phyloP scores from a whole-genome alignment of 768 basidiomycete genomes.

The Pleurotus eryngii region DNA sequence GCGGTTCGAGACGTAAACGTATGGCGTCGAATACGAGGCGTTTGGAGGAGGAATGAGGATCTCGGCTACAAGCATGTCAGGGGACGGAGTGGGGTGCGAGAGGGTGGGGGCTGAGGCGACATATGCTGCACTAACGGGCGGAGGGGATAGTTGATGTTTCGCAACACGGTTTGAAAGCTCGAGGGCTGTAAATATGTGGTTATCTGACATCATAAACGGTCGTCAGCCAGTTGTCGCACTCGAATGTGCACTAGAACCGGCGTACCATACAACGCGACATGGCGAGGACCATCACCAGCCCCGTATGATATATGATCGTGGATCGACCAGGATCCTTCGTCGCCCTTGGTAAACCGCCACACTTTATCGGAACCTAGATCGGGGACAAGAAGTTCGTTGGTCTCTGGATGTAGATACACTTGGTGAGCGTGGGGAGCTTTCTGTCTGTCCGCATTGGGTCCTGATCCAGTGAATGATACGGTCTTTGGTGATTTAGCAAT shows the following conservation, averaged over 20 bases:
- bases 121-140: slow-evolving; percentile 36
- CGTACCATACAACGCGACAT: slow-evolving; percentile 62
- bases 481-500: slow-evolving; percentile 27
- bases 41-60: slow-evolving; percentile 59
- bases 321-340: slow-evolving; percentile 45
- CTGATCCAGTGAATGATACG: slow-evolving; percentile 47
- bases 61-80: slow-evolving; percentile 66
- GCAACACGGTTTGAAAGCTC: slow-evolving; percentile 62
- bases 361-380: slow-evolving; percentile 77
- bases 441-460: slow-evolving; percentile 68
- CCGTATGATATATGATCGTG: slow-evolving; percentile 45
- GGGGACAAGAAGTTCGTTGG: slow-evolving; percentile 62
- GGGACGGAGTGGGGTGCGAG: slow-evolving; percentile 37
- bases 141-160: slow-evolving; percentile 49
- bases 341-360: slow-evolving; percentile 46
- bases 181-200: slow-evolving; percentile 59
- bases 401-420: slow-evolving; percentile 44
- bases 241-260: slow-evolving; percentile 4
- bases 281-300: slow-evolving; percentile 68
- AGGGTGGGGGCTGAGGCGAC: slow-evolving; percentile 48
- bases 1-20: slow-evolving; percentile 74
- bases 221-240: neutral
- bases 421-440: slow-evolving; percentile 78
- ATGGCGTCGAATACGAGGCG: slow-evolving; percentile 46
- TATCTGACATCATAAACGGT: slow-evolving; percentile 36